phyloP scores from a whole-genome alignment of 73 alveolate genomes.

The Symbiodinium pilosum region DNA sequence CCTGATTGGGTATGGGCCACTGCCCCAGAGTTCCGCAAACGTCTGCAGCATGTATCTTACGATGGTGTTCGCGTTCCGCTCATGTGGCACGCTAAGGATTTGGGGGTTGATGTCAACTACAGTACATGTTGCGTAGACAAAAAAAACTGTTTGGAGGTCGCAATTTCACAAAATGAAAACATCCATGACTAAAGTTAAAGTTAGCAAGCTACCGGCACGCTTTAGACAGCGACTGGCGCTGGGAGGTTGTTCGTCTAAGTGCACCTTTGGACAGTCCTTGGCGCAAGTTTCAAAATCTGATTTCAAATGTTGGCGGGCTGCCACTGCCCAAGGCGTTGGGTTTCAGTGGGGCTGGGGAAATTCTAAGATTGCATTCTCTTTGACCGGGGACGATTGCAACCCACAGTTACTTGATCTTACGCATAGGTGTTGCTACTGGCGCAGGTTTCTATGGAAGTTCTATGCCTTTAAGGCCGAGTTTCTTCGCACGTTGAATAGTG shows the following conservation, averaged over 20 bases:
- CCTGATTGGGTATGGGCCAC: not conserved
- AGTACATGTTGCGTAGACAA: not conserved
- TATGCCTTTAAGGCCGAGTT: not conserved
- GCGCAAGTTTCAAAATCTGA: not conserved
- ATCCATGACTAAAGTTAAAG: not conserved
- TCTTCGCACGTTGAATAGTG: not conserved
- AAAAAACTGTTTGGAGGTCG: not conserved
- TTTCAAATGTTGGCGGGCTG: not conserved
- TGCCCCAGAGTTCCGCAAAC: not conserved
- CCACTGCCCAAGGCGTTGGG: not conserved
- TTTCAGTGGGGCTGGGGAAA: not conserved
- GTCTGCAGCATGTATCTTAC: not conserved
- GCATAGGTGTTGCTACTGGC: not conserved
- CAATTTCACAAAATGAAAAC: not conserved
- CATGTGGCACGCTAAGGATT: not conserved
- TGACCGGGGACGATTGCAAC: not conserved
- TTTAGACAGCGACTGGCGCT: not conserved
- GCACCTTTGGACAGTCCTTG: not conserved
- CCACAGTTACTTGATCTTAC: not conserved
- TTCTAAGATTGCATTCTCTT: not conserved
- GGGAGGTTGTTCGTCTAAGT: not conserved
- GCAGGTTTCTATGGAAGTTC: not conserved
- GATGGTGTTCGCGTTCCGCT: not conserved
- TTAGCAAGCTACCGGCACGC: not conserved
- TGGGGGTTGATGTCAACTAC: not conserved